Base-by-base conservation (phyloP, 352 stramenopile species). In the Globisporangium viniferum region DNA sequence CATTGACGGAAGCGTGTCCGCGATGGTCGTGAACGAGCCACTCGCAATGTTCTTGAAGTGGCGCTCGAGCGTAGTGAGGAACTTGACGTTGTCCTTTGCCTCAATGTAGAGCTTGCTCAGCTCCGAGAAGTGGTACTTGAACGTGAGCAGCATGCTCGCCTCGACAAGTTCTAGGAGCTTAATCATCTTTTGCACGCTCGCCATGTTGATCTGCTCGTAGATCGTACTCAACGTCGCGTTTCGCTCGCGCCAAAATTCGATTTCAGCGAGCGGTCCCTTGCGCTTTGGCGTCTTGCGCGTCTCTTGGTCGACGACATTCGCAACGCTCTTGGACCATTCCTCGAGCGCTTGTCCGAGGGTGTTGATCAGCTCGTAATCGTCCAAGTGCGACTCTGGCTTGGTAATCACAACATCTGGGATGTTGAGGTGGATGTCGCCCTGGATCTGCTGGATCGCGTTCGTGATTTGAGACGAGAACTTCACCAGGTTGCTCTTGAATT, bases 1-100 rank as follows among this genome's bases (percentile, higher is more conserved):
- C 95, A 99, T 98, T 3, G 91, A 97, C 24, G 89, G 92, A 7
- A 99, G 69, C 33, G 93, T 98, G 60, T 99, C 95, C 0, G 94
- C 84, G 55, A 98, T 98, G 0, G 91, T 86, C 10, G 79, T 80
- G 68, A 98, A 98, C 2, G 89, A 97, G 0, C 94, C 96, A 27
- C 80, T 89, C 0, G 82, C 85, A 29, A 99, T 94, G 69, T 97
- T 98, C 70, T 98, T 98, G 73, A 99, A 98, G 73, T 99, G 96
- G 0, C 96, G 87, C 72, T 99, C 96, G 3, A 99, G 74, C 10
- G 96, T 99, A 33, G 89, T 97, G 7, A 99, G 83, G 71, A 99
- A 99, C 75, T 98, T 99, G 49, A 98, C 90, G 64, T 98, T 98
- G 74, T 98, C 95, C 62, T 98, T 98, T 18, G 96, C 96, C 74